These are phyloP conservation scores for Suhomyces sp. DNA, from an alignment of 805 yeast species.

Conservation along the genomic window DNA sequence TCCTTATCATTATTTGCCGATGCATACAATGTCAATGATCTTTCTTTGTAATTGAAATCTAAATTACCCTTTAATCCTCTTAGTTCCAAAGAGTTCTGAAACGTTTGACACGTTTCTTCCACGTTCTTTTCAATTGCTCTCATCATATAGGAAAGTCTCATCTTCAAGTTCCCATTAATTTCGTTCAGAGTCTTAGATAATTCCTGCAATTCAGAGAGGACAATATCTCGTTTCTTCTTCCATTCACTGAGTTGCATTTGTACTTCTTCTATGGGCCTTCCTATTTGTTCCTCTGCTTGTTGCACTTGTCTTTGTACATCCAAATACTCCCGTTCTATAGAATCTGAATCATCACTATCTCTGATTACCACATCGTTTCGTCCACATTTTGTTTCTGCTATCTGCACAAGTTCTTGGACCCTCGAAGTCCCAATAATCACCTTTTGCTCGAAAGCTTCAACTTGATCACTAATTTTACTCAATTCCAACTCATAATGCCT, in stretches of 20 bases:
- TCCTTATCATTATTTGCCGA: slow-evolving; percentile 59
- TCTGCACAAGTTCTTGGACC: slow-evolving; percentile 15
- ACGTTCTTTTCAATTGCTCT: slow-evolving; percentile 32
- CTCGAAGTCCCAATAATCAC: slow-evolving; percentile 13
- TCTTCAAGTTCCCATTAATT: slow-evolving; percentile 29
- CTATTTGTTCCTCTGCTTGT: slow-evolving; percentile 53
- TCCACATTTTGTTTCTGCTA: slow-evolving; percentile 44
- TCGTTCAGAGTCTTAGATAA: slow-evolving; percentile 26
- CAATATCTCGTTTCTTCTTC: slow-evolving; percentile 42
- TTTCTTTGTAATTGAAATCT: slow-evolving; percentile 55
- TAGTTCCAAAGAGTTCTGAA: slow-evolving; percentile 56
- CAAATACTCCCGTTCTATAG: slow-evolving; percentile 49
- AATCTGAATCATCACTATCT: slow-evolving; percentile 44
- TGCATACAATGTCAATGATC: slow-evolving; percentile 56
- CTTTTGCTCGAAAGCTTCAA: slow-evolving; percentile 11
- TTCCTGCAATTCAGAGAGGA: slow-evolving; percentile 39
- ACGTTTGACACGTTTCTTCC: slow-evolving; percentile 38
- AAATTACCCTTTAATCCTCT: slow-evolving; percentile 77
- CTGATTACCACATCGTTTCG: slow-evolving; percentile 44
- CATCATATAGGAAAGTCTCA: slow-evolving; percentile 32
- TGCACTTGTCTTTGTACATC: slow-evolving; percentile 47
- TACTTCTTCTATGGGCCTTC: slow-evolving; percentile 57
- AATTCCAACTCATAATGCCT: slow-evolving; percentile 13
- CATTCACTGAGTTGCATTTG: slow-evolving; percentile 46
- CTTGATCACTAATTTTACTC: slow-evolving; percentile 10